Evolutionary conservation across 1,284 basidiomycete species (phyloP).

Genomic region (Leccinum fuscescens): DNA sequence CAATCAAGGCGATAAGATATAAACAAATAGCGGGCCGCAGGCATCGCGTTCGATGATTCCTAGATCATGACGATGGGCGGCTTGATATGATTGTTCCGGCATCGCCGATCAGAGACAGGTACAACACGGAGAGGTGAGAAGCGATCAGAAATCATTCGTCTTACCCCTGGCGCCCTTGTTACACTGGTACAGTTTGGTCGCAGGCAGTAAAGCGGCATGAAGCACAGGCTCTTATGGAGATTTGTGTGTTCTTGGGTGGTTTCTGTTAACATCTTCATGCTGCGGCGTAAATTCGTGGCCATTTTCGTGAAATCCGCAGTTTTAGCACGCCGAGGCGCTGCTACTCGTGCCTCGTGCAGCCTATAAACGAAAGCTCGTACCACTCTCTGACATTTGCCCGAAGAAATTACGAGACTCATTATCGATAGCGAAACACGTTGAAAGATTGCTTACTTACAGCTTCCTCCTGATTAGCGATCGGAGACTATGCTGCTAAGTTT

Average conservation of each 20-base stretch:
- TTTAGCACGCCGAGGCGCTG: not conserved
- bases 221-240: not conserved
- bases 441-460: not conserved
- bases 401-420: not conserved
- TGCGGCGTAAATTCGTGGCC: too few species aligned
- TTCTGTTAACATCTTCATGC: not conserved
- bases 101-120: not conserved
- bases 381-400: not conserved
- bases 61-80: not conserved
- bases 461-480: not conserved
- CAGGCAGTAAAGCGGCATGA: not conserved
- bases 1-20: not conserved
- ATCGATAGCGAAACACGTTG: not conserved
- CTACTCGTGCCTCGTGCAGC: not conserved
- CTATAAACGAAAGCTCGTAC: not conserved
- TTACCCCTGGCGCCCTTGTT: constrained; percentile 3
- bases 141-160: constrained; percentile 1
- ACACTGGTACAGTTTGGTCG: not conserved
- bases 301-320: not conserved
- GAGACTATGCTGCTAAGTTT: constrained; percentile 9
- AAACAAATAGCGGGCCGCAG: not conserved
- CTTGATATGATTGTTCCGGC: not conserved
- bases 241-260: not conserved
- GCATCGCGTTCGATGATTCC: not conserved
- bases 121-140: not conserved